Evolutionary conservation across 371 early-diverging fungal genomes (phyloP), one percentile per base, ranked within the genome.

Genomic region (Smittium mucronatum): DNA sequence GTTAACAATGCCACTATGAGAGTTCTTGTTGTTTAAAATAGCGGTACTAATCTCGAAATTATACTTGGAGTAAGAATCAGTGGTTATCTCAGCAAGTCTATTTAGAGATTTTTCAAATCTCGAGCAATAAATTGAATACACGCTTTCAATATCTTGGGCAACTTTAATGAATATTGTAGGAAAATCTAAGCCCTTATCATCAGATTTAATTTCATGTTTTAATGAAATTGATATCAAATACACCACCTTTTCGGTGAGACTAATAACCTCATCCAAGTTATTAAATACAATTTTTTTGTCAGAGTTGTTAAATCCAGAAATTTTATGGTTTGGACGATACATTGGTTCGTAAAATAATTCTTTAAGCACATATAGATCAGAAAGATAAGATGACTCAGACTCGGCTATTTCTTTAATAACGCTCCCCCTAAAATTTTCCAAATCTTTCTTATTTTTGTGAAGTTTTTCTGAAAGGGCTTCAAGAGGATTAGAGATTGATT

Each of bases 221-320:
- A 68, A 1, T n/a, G 28, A 29, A 1, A 15, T 34, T 34, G 29
- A 2, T 36, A 34, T 70, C 64, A 21, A 68, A 57, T 34, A 73
- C 28, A n/a, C 68, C 33, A 34, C 34, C 63, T 64, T 70, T 72
- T 21, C 74, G 67, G 64, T 70, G 74, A 5, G 73, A 71, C 60
- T 72, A 16, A 78, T 78, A 2, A 78, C 70, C 28, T 76, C 67
- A 64, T 74, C 73, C 21, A 78, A 72, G 71, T 78, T 78, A 69
- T 74, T 70, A 58, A 78, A 78, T 2, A 78, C 71, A 5, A 63
- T 47, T 31, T 34, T 60, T 1, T 63, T 69, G 57, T 78, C 78
- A 21, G 72, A 72, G 0, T 67, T 25, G 58, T 67, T 57, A 67
- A 67, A 67, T 5, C 67, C 67, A 5, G 15, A 11, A 31, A 25